A percentile compares a stretch with the other conserved stretches of the same genome.
Evolutionary conservation across 805 yeast genomes (phyloP).

Genomic region (Zygosaccharomyces rouxii): DNA sequence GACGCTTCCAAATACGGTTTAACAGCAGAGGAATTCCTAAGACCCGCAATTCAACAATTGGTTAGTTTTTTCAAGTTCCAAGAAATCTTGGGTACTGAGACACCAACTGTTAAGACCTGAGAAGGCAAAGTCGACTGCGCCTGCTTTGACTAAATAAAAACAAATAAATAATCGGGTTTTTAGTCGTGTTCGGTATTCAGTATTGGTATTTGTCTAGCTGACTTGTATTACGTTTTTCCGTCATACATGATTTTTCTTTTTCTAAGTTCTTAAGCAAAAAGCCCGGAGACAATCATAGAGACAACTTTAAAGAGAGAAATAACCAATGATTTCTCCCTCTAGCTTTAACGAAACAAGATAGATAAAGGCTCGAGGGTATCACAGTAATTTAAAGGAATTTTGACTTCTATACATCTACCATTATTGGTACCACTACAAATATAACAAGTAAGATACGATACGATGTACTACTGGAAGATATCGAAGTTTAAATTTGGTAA

Average conservation of each 20-base stretch:
- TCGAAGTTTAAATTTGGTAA: conserved; percentile 35
- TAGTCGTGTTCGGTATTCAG: neutral
- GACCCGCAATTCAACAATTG: conserved; percentile 56
- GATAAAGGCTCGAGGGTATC: conserved; percentile 2
- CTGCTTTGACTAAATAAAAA: neutral
- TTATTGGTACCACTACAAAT: neutral
- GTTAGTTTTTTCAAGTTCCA: conserved; percentile 66
- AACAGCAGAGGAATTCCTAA: conserved; percentile 65
- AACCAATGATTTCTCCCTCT: conserved; percentile 5
- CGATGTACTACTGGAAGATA: conserved; percentile 34
- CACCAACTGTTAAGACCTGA: conserved; percentile 85
- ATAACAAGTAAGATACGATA: neutral
- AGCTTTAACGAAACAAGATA: neutral
- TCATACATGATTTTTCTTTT: conserved; percentile 1
- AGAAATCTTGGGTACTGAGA: conserved; percentile 70
- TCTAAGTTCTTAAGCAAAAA: neutral
- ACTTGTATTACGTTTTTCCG: neutral
- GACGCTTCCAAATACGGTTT: conserved; percentile 48
- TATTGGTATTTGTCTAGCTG: neutral
- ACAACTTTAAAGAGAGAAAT: neutral
- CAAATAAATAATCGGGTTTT: neutral
- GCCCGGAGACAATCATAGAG: neutral
- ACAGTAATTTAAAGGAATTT: neutral
- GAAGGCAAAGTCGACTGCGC: neutral
- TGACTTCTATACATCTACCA: neutral